These are phyloP conservation scores for Mortierella claussenii DNA, from an alignment of 192 early-diverging fungal species.

Conservation along the genomic window DNA sequence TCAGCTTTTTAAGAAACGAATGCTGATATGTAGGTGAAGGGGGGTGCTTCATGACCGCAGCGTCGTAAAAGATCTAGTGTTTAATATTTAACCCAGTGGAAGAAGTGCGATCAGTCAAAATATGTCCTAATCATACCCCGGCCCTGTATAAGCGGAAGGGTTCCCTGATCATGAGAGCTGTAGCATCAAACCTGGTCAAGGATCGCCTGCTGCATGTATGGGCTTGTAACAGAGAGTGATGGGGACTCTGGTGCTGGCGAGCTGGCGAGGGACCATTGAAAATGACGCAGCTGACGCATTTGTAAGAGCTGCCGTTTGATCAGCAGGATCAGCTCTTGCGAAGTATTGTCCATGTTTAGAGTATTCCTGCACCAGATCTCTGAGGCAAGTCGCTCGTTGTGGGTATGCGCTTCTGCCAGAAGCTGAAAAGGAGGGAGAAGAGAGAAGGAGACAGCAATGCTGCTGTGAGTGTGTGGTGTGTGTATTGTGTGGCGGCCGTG, in stretches of 20 bases:
- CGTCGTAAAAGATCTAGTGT: conserved; percentile 34
- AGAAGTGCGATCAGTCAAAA: neutral
- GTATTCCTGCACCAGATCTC: neutral
- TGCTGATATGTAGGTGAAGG: conserved; percentile 39
- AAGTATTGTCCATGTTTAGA: neutral
- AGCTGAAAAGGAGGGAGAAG: too few species aligned
- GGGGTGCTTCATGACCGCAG: conserved; percentile 29
- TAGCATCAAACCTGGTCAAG: conserved; percentile 33
- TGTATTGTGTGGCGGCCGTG: too few species aligned
- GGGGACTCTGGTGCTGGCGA: neutral
- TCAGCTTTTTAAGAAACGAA: conserved; percentile 38
- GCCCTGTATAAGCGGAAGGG: too few species aligned
- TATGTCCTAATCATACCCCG: too few species aligned
- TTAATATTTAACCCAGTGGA: neutral
- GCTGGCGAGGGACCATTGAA: conserved; percentile 29
- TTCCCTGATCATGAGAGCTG: too few species aligned
- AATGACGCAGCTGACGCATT: conserved; percentile 40
- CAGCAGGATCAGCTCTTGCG: conserved; percentile 22
- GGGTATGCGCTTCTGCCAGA: too few species aligned
- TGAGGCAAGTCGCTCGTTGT: too few species aligned
- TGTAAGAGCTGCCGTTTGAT: conserved; percentile 45
- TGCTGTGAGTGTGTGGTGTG: too few species aligned
- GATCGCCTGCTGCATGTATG: conserved; percentile 37
- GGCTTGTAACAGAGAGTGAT: conserved; percentile 17
- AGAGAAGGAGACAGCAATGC: too few species aligned